phyloP scores from a whole-genome alignment of 2,329 filamentous ascomycete species.

The Plectosphaerella plurivora region DNA sequence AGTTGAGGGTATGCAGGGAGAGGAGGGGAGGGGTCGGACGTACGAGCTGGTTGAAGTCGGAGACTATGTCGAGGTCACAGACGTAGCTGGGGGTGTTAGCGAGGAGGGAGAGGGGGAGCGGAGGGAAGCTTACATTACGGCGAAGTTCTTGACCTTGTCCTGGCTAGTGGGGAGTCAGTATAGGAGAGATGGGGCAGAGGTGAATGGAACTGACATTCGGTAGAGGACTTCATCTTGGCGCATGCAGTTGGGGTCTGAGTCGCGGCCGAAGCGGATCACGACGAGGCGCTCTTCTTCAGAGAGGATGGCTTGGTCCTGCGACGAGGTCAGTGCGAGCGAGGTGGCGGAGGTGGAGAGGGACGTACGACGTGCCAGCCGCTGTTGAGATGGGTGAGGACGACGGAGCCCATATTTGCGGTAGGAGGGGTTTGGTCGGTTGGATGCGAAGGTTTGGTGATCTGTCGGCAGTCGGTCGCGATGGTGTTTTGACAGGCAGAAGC shows the following conservation, averaged over 20 bases:
- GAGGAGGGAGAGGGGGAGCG: neutral
- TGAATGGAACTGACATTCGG: constrained; percentile 61
- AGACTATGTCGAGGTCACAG: constrained; percentile 86
- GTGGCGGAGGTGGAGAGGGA: constrained; percentile 63
- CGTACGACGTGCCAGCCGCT: constrained; percentile 99
- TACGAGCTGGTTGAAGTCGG: constrained; percentile 80
- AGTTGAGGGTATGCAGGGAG: constrained; percentile 2
- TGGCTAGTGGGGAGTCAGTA: neutral
- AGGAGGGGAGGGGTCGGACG: constrained; percentile 11
- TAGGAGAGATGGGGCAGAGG: neutral
- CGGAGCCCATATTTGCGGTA: constrained; percentile 59
- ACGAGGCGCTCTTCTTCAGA: constrained; percentile 88
- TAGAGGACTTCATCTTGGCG: constrained; percentile 88
- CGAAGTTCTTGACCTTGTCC: constrained; percentile 89
- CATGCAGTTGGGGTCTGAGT: constrained; percentile 74
- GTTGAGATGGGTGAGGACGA: constrained; percentile 84
- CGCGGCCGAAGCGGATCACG: constrained; percentile 88
- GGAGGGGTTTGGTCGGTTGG: neutral
- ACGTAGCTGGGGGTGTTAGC: constrained; percentile 31
- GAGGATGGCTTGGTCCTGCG: constrained; percentile 13
- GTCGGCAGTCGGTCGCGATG: neutral
- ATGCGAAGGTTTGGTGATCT: neutral
- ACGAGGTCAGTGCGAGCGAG: neutral
- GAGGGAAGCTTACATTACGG: constrained; percentile 65
- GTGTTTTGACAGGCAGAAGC: neutral